These are phyloP conservation scores for Boletales sp. DNA, from an alignment of 768 basidiomycete species.

Conservation along the genomic window DNA sequence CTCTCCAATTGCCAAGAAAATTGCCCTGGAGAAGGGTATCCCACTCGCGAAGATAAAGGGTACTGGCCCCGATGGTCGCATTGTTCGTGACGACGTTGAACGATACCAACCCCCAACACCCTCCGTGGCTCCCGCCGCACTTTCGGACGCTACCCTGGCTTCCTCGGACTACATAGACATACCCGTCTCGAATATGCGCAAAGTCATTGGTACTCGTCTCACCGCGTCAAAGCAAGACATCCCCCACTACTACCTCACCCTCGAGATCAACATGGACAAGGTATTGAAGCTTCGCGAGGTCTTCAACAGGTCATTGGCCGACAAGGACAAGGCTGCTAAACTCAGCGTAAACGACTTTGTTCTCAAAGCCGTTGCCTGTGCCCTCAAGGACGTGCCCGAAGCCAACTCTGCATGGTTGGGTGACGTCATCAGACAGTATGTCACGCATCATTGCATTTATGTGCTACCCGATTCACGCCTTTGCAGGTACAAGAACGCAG, in stretches of 20 bases:
- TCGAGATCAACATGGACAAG: slow-evolving; percentile 96
- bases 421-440: slow-evolving; percentile 92
- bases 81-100: slow-evolving; percentile 93
- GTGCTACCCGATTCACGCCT: neutral
- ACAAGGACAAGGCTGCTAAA: slow-evolving; percentile 89
- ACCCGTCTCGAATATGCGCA: slow-evolving; percentile 92
- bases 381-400: slow-evolving; percentile 92
- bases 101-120: slow-evolving; percentile 65
- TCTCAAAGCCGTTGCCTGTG: slow-evolving; percentile 90
- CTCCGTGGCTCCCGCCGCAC: slow-evolving; percentile 39
- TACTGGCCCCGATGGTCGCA: slow-evolving; percentile 89
- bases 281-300: slow-evolving; percentile 90
- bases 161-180: slow-evolving; percentile 81
- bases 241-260: slow-evolving; percentile 97
- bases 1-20: slow-evolving; percentile 93
- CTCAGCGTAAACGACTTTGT: slow-evolving; percentile 98
- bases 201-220: slow-evolving; percentile 86
- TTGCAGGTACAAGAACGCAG: slow-evolving; percentile 87
- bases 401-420: slow-evolving; percentile 98
- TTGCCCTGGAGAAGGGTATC: slow-evolving; percentile 91
- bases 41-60: slow-evolving; percentile 89
- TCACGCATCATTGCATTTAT: slow-evolving; percentile 1
- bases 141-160: slow-evolving; percentile 47
- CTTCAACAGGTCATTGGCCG: slow-evolving; percentile 85
- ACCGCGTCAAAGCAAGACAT: slow-evolving; percentile 90